Conservation (phyloP, 2,329 filamentous ascomycete genomes). For the Neofusicoccum laricinum region DNA sequence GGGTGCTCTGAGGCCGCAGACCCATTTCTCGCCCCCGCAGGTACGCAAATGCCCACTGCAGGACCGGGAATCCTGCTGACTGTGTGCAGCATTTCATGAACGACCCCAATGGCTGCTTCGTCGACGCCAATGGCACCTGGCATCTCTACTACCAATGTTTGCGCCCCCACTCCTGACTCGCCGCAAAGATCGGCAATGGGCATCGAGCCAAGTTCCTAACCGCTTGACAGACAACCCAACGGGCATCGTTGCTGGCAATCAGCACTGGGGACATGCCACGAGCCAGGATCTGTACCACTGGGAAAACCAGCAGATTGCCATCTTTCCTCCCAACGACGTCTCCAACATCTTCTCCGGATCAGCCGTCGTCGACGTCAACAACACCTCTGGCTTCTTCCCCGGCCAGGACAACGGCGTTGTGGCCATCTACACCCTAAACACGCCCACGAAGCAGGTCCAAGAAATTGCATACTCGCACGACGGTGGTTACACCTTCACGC, state of each 20-base stretch:
- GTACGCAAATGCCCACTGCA: constrained; percentile 49
- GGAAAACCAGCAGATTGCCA: constrained; percentile 62
- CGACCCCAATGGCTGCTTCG: constrained; percentile 64
- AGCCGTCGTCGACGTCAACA: constrained; percentile 59
- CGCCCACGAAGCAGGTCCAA: constrained; percentile 50
- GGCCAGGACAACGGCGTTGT: constrained; percentile 60
- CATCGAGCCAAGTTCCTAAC: constrained; percentile 16
- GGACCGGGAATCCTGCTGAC: too few species aligned
- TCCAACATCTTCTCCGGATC: constrained; percentile 55
- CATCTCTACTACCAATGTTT: constrained; percentile 65
- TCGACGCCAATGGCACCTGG: constrained; percentile 56
- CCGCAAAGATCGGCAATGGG: not conserved
- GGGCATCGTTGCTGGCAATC: constrained; percentile 52
- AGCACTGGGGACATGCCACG: constrained; percentile 68
- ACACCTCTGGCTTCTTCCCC: constrained; percentile 65
- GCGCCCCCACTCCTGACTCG: not conserved
- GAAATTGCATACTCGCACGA: constrained; percentile 61
- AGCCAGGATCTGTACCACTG: constrained; percentile 62
- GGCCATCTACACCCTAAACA: constrained; percentile 55
- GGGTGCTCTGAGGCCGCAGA: constrained; percentile 47
- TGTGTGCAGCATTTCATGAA: constrained; percentile 47
- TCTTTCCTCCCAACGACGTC: constrained; percentile 56
- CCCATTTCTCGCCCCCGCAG: constrained; percentile 55
- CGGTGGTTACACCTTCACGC: constrained; percentile 60
- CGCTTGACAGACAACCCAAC: constrained; percentile 47